phyloP scores from a whole-genome alignment of 345 rosid genomes.

The Boechera divaricarpa region DNA sequence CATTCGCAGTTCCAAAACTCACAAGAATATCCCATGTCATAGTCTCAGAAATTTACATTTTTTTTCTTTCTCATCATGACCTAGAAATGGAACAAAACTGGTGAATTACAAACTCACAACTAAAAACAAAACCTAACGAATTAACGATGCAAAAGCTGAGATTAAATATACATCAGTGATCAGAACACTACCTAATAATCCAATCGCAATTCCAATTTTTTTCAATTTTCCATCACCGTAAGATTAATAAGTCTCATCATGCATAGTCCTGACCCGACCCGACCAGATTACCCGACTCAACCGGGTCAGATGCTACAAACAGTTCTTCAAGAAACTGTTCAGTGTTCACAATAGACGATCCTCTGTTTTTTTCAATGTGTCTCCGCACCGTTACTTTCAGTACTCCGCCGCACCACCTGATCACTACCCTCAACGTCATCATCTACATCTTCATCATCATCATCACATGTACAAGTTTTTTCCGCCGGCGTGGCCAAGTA shows the following conservation, averaged over 20 bases:
- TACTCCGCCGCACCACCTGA: constrained; percentile 36
- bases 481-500: constrained; percentile 75
- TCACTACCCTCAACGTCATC: constrained; percentile 33
- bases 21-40: constrained; percentile 4
- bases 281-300: constrained; percentile 14
- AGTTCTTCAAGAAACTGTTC: constrained; percentile 12
- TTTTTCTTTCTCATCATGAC: not conserved
- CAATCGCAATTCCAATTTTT: constrained; percentile 15
- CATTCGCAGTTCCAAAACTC: not conserved
- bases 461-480: constrained; percentile 50
- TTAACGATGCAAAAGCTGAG: constrained; percentile 24
- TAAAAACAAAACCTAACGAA: not conserved
- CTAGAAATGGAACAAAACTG: constrained; percentile 30
- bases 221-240: not conserved
- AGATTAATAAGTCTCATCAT: not conserved
- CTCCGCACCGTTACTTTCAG: constrained; percentile 13
- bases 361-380: constrained; percentile 38
- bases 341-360: not conserved
- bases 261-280: constrained; percentile 37
- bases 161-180: constrained; percentile 1
- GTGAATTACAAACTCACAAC: constrained; percentile 9
- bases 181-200: constrained; percentile 14
- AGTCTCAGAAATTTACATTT: constrained; percentile 25
- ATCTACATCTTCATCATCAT: constrained; percentile 40
- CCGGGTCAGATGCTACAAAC: constrained; percentile 41